Evolutionary conservation across 208 protist genomes (phyloP), one percentile per base, ranked within the genome.

Genomic region (Leishmania mexicana): DNA sequence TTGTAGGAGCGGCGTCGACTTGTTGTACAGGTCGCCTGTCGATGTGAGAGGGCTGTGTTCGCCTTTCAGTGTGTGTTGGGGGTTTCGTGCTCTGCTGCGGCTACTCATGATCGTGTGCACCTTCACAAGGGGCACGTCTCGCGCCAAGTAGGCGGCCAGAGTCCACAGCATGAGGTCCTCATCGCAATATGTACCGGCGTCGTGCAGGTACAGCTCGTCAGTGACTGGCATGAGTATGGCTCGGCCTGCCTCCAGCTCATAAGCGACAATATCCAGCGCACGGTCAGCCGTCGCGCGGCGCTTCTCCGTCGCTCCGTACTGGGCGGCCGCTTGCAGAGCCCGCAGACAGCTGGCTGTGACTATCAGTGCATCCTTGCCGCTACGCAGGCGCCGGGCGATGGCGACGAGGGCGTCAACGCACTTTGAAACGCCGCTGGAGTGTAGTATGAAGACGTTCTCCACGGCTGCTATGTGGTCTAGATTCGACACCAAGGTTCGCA

Each of bases 131-230:
- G 95, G 95, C 40, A 96, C 51, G 84, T 96, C 93, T 8, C 93
- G 89, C 0, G 93, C 91, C 35, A 95, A 88, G 79, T 90, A 94
- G 24, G 93, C 95, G 31, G 93, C 93, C 40, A 98, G 53, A 2
- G 91, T 95, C 93, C 95, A 98, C 57, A 96, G 84, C 86, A 98
- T 93, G 28, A 98, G 79, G 81, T 98, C 95, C 78, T 98, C 95
- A 72, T 96, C 93, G 80, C 92, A 96, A 84, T 95, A 96, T 17
- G 85, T 83, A 2, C 92, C 91, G 2, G 92, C 95, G 83, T 98
- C 95, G 81, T 96, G 93, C 67, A 98, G 70, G 15, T 76, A 86
- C 19, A 98, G 81, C 79, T 98, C 93, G 77, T 98, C 95, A 24
- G 85, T 90, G 49, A 90, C 72, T 1, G 95, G 90, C 17, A 96